phyloP scores from a whole-genome alignment of 2,329 filamentous ascomycete genomes.

The Monilinia laxa region DNA sequence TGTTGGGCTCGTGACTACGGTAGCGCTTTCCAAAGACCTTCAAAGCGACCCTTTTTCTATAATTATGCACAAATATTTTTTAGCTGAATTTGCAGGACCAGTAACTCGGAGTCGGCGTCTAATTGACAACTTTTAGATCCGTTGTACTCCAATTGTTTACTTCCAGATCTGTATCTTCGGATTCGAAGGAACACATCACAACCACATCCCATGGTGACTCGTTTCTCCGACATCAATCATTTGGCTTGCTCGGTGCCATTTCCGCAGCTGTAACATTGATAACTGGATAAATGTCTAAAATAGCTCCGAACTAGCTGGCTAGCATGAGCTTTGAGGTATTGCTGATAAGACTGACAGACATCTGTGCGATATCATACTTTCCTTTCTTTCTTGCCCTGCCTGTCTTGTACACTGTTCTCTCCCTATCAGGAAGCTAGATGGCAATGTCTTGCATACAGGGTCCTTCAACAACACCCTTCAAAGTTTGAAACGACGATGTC shows the following conservation, averaged over 20 bases:
- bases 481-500: slow-evolving; percentile 14
- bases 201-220: slow-evolving; percentile 1
- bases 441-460: background rate
- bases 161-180: slow-evolving; percentile 8
- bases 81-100: slow-evolving; percentile 1
- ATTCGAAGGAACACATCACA: background rate
- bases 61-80: slow-evolving; percentile 11
- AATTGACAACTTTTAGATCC: background rate
- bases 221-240: background rate
- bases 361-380: background rate
- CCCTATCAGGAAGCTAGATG: background rate
- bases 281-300: background rate
- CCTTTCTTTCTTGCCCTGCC: background rate
- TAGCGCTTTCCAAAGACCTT: slow-evolving; percentile 18
- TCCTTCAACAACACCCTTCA: background rate
- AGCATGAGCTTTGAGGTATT: slow-evolving; percentile 7
- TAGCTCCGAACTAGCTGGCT: background rate
- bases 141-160: slow-evolving; percentile 11
- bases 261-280: background rate
- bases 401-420: background rate
- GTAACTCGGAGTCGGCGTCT: slow-evolving; percentile 14
- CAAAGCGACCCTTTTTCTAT: slow-evolving; percentile 15
- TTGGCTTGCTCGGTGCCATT: background rate
- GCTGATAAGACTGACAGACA: slow-evolving; percentile 12
- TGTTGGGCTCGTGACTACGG: slow-evolving; percentile 13